Conservation (phyloP, 2,329 filamentous ascomycete species). For the Penicillium capsulatum region DNA sequence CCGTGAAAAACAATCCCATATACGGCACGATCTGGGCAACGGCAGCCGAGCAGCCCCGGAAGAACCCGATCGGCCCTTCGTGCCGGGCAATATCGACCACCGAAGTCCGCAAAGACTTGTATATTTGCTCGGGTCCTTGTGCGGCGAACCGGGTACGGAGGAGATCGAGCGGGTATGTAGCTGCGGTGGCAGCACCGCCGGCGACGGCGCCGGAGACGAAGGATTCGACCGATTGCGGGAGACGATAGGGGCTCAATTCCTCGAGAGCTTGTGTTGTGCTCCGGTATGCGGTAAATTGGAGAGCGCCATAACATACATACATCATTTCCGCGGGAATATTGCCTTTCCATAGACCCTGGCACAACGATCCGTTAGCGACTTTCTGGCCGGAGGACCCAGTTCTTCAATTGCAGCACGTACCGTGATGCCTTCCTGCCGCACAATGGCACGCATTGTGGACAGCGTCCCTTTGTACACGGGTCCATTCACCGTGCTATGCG, state of each 20-base stretch:
- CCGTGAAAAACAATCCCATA: constrained; percentile 94
- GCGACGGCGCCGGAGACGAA: constrained; percentile 81
- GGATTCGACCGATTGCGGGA: constrained; percentile 67
- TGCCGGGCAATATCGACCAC: constrained; percentile 67
- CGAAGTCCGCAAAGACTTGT: constrained; percentile 65
- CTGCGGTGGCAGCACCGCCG: constrained; percentile 74
- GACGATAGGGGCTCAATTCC: constrained; percentile 44
- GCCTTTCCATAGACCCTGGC: constrained; percentile 81
- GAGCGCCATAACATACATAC: constrained; percentile 84
- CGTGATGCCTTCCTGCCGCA: constrained; percentile 74
- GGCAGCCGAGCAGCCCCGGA: constrained; percentile 76
- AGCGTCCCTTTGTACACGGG: constrained; percentile 67
- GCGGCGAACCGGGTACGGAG: constrained; percentile 95
- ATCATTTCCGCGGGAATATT: constrained; percentile 93
- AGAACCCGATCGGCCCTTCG: constrained; percentile 78
- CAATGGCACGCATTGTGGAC: constrained; percentile 70
- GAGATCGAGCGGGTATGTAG: constrained; percentile 89
- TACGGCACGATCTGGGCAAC: constrained; percentile 87
- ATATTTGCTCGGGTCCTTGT: constrained; percentile 77
- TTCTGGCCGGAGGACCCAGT: no score
- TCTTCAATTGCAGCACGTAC: constrained; percentile 33
- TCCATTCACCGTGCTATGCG: constrained; percentile 48
- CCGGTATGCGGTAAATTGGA: constrained; percentile 88
- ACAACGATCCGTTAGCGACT: no score
- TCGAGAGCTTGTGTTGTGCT: constrained; percentile 65